Base-by-base conservation (phyloP, 352 stramenopile genomes). In the Globisporangium yorkense region DNA sequence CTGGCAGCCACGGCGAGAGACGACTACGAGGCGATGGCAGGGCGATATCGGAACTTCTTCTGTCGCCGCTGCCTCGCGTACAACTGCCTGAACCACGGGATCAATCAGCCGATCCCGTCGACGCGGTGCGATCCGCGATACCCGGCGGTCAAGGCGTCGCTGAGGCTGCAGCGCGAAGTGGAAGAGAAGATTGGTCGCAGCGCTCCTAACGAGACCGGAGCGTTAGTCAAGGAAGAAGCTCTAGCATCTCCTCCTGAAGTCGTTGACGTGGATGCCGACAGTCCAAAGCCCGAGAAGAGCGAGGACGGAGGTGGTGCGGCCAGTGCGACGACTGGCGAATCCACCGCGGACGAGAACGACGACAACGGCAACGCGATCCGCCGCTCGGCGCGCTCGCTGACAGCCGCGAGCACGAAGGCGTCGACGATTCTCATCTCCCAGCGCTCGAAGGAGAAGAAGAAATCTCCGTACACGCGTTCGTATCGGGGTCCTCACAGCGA, bases 21-120 rank as follows among this genome's bases (percentile, higher is more conserved):
- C 13, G 39, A 21, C 3, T 59, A 49, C 29, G 60, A 57, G 20
- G 62, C 69, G 7, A 29, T 87, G 57, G 67, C 70, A 2, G 46
- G 47, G 0, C 71, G 66, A 29, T 89, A 86, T 40, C 72, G 72
- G 41, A 61, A 75, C 21, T 74, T 88, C 33, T 91, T 92, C 44
- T 94, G 84, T 47, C 77, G 82, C 7, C 77, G 73, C n/a, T 94
- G 84, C 65, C 88, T 74, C 52, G 46, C 59, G 41, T 94, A 89
- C 70, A 89, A 84, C 55, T 94, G 84, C 58, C 65, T 77, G 58
- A 72, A 86, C 33, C 84, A 94, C 60, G 82, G 80, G 16, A 62
- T 73, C 45, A 59, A 77, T 8, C 79, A 89, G 54, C 78, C 80
- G 10, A 41, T 68, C 27, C 64, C 78, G 8, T 45, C 63, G 24